Conservation (phyloP, 148 eudicot species). For the Silene conica region DNA sequence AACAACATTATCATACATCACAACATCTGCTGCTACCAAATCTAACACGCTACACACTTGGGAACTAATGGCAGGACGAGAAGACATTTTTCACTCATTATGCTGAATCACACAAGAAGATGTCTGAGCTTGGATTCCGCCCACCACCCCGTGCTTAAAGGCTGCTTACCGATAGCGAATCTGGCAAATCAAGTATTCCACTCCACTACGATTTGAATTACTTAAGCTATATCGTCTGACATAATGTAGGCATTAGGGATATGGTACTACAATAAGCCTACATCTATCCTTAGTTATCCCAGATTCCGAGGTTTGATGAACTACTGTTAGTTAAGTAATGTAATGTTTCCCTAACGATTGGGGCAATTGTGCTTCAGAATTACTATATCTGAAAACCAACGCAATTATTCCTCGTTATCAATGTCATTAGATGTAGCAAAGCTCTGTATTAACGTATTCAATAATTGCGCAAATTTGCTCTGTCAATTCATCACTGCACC, state of each 20-base stretch:
- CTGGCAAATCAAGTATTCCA: too few species aligned
- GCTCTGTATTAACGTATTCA: background rate
- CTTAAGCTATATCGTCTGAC: background rate
- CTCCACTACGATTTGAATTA: too few species aligned
- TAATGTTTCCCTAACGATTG: background rate
- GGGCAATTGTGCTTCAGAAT: background rate
- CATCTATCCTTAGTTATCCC: background rate
- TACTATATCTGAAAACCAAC: background rate
- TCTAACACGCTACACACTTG: too few species aligned
- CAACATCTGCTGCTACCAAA: too few species aligned
- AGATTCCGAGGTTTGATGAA: background rate
- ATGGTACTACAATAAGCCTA: conserved; percentile 2
- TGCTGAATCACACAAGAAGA: conserved; percentile 82
- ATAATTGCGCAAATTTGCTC: too few species aligned
- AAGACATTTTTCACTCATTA: conserved; percentile 71
- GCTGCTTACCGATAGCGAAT: background rate
- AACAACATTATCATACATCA: too few species aligned
- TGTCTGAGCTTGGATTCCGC: conserved; percentile 71
- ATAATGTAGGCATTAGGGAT: background rate
- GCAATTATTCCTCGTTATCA: background rate
- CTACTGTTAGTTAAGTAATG: background rate
- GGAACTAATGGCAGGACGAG: too few species aligned
- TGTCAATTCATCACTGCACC: too few species aligned
- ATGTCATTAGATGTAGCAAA: background rate
- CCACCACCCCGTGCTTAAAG: conserved; percentile 25